Evolutionary conservation across 805 yeast species (phyloP), one percentile per base, ranked within the genome.

Genomic region (Metschnikowia continentalis): DNA sequence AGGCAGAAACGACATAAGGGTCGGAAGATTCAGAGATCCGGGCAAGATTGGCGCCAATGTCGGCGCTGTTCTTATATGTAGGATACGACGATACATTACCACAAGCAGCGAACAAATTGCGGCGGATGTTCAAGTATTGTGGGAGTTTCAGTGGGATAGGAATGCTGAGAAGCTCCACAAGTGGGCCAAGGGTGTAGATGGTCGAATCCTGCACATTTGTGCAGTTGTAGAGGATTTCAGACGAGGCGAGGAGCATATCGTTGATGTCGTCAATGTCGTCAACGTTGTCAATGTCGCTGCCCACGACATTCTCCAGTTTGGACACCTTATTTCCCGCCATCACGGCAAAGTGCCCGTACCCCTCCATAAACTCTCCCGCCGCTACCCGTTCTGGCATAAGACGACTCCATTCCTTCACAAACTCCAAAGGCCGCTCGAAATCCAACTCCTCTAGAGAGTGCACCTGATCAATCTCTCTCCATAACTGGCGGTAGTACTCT

Each of bases 31-130:
- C 33, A 7, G 39, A 13, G 8, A 42, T 48, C 15, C 32, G 46
- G 35, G 15, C 14, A 3, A 69, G 46, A 17, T 66, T 63, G 42
- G 36, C 33, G 7, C 48, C 42, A 14, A 68, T 54, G 38, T 62
- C 64, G 2, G 54, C 59, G 38, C 41, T 37, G 50, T 59, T 63
- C 43, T 61, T 61, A 52, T 61, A 67, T 30, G 58, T 54, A n/a
- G 63, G 57, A 67, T 63, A 64, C 3, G 75, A 69, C 26, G 71
- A 58, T 36, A 71, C 53, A 48, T 65, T 64, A 5, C 76, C 76
- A 37, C 68, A 62, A 1, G 67, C 54, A 3, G 75, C 63, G 51
- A 72, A 71, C 38, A 71, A 56, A 39, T 59, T 61, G 32, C 75
- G 55, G 47, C 62, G 61, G 39, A 61, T 50, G 30, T 48, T 49